Percentiles rank a stretch among this genome's conserved stretches.
Evolutionary conservation across 2,329 filamentous ascomycete genomes (phyloP).

Genomic region (Fusarium transvaalense): DNA sequence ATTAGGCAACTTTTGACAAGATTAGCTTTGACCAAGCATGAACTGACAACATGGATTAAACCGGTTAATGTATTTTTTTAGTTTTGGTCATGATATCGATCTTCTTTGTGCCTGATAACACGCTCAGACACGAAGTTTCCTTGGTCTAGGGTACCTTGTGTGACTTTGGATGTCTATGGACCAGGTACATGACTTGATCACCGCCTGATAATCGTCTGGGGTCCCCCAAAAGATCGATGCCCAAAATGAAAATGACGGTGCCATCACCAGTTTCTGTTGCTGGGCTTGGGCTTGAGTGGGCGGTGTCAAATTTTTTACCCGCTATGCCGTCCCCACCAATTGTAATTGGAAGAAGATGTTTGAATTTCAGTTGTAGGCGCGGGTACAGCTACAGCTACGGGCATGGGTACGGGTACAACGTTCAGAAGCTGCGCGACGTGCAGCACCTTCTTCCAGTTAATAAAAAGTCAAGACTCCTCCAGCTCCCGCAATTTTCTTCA

Average conservation of each 20-base stretch:
- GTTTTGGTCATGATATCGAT: background rate
- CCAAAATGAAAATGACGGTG: constrained; percentile 36
- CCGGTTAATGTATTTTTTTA: constrained; percentile 1
- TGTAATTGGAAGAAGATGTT: constrained; percentile 6
- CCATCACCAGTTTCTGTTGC: constrained; percentile 39
- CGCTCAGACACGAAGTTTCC: background rate
- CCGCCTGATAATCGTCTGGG: constrained; percentile 32
- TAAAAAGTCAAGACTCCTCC: constrained; percentile 42
- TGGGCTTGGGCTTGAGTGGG: constrained; percentile 35
- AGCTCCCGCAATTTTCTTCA: constrained; percentile 39
- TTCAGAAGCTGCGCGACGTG: constrained; percentile 1
- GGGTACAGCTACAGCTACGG: constrained; percentile 11
- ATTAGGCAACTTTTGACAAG: constrained; percentile 17
- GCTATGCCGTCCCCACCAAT: constrained; percentile 33
- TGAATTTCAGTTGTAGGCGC: constrained; percentile 20
- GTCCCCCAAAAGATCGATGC: constrained; percentile 35
- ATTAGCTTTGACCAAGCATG: constrained; percentile 13
- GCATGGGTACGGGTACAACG: background rate
- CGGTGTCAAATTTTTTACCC: constrained; percentile 48
- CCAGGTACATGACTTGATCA: constrained; percentile 18
- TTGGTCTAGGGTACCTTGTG: constrained; percentile 15
- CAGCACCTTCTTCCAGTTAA: constrained; percentile 4
- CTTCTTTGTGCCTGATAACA: background rate
- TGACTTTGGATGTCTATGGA: background rate
- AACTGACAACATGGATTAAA: constrained; percentile 13